Evolutionary conservation across 352 stramenopile genomes (phyloP), one percentile per base, ranked within the genome.

Genomic region (Hyaloperonospora brassicae): DNA sequence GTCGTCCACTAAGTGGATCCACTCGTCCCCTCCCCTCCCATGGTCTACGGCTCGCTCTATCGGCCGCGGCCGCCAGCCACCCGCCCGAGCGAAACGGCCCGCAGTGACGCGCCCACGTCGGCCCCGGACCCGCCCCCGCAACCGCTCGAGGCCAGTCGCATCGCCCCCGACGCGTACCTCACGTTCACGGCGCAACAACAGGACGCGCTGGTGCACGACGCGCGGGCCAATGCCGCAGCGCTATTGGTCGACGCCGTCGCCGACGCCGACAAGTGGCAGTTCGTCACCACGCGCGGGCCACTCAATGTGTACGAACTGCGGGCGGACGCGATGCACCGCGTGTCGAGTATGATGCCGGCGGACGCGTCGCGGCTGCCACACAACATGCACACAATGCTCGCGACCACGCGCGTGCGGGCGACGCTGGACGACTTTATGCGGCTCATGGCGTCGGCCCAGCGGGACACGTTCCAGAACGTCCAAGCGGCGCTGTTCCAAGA

Each of bases 381-480:
- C 5, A 59, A 74, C 23, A 75, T 69, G 50, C 66, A 86, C 54
- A 82, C 77, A 7, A 74, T 87, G 56, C 51, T 87, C 14, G 77
- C 62, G 1, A 62, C 65, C 17, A 86, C 77, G 23, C 77, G 75
- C 38, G 74, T 87, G 23, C 70, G 73, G 11, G 66, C 74, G 13
- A 66, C 66, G 10, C 61, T 87, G 22, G 77, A 87, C 55, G 77
- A 86, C 27, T 87, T 87, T 50, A 87, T 87, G 74, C 64, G 62
- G 10, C 59, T 79, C 27, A 62, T 84, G 49, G 67, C 74, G 21
- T 70, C 70, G 14, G 41, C 61, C 9, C 62, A 68, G 40, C 71
- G 71, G 24, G 71, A 74, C 42, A 70, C 66, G 13, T 82, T 75
- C 66, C 72, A 84, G 59, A 77, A 79, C 55, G 57, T 87, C 27